Conservation (phyloP, 2,329 filamentous ascomycete genomes). For the Talaromyces sp. region DNA sequence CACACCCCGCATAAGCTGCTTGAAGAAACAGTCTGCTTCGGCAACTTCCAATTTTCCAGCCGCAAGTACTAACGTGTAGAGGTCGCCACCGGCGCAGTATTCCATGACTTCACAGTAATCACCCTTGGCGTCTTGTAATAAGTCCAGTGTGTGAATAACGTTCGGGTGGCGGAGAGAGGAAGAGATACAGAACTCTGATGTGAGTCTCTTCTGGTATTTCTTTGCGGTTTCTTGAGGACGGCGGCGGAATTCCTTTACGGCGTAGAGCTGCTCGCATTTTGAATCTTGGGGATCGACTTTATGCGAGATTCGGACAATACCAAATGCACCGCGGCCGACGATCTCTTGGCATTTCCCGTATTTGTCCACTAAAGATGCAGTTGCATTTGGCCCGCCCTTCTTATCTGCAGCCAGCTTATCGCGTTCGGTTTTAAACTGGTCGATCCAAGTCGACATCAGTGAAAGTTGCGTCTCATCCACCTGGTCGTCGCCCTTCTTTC, state of each 20-base stretch:
- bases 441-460: conserved; percentile 93
- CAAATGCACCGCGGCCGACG: conserved; percentile 93
- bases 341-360: conserved; percentile 99
- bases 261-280: conserved; percentile 84
- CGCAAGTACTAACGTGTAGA: conserved; percentile 90
- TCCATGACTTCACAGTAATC: conserved; percentile 99
- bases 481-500: conserved; percentile 64
- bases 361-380: conserved; percentile 85
- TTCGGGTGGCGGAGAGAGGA: conserved; percentile 96
- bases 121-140: conserved; percentile 93
- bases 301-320: conserved; percentile 95
- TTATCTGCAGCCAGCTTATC: conserved; percentile 74
- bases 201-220: conserved; percentile 96
- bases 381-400: conserved; percentile 73
- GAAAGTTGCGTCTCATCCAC: conserved; percentile 79
- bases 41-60: conserved; percentile 84
- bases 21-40: conserved; percentile 98
- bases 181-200: conserved; percentile 97
- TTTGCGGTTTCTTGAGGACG: conserved; percentile 92
- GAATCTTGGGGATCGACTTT: conserved; percentile 82
- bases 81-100: conserved; percentile 92
- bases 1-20: conserved; percentile 98
- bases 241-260: conserved; percentile 96
- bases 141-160: conserved; percentile 94
- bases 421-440: conserved; percentile 86